phyloP scores from a whole-genome alignment of 371 early-diverging fungal species.

The Mortierella sp. region DNA sequence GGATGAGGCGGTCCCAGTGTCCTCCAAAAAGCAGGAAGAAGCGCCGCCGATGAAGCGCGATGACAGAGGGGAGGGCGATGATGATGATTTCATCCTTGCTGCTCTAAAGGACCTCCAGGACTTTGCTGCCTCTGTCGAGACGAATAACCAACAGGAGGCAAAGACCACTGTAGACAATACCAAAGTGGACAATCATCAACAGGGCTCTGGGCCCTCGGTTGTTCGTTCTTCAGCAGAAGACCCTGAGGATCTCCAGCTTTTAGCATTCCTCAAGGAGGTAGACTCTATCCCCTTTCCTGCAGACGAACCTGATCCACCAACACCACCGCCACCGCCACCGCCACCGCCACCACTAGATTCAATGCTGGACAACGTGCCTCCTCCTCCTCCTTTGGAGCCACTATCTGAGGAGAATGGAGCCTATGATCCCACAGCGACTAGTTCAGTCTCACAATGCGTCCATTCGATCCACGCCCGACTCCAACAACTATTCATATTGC shows the following conservation, averaged over 20 bases:
- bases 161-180: background rate
- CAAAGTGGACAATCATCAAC: background rate
- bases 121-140: constrained; percentile 34
- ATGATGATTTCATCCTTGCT: constrained; percentile 24
- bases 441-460: constrained; percentile 2
- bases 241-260: constrained; percentile 11
- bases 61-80: constrained; percentile 8
- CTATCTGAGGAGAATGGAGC: background rate
- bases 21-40: background rate
- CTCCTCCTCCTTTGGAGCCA: constrained; percentile 3
- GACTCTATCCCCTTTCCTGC: constrained; percentile 26
- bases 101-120: constrained; percentile 41
- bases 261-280: constrained; percentile 39
- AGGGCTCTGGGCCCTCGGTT: too few relatives aligned
- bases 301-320: constrained; percentile 10
- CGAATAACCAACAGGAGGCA: background rate
- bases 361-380: background rate
- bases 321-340: constrained; percentile 20
- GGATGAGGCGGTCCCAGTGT: background rate
- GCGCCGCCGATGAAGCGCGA: background rate
- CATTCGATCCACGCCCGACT: constrained; percentile 24
- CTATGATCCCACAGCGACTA: background rate
- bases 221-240: background rate
- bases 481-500: constrained; percentile 19
- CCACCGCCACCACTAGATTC: background rate